Evolutionary conservation across 768 basidiomycete species (phyloP), one percentile per base, ranked within the genome.

Genomic region (Podaxis rugospora): DNA sequence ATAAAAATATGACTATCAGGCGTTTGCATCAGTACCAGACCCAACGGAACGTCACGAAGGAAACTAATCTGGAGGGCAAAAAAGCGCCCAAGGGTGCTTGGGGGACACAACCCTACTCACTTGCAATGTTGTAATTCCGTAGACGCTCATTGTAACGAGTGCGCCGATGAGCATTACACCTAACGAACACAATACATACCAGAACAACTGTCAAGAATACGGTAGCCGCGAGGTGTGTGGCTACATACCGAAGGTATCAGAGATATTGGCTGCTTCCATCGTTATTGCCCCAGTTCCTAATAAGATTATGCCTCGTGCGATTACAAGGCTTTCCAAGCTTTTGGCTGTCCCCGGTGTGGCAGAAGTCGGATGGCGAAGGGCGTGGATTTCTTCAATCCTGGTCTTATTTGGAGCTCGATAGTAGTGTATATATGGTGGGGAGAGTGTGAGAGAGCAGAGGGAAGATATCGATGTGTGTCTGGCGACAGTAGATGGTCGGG

Each of bases 91-190:
- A 51, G 37, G 35, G n/a, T 36, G 25, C 10, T 42, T 10, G 7
- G 16, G 16, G 42, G 23, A 1, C 14, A 35, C 52, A 36, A 18
- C 23, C 23, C 36, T 50, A 57, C 71, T 57, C 51, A 74, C 78
- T 70, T 79, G 79, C 25, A 80, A 67, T 13, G 74, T 76, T 1
- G 78, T 80, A 25, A 80, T 76, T 9, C 79, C 78, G 59, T 79
- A 80, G 58, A 79, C 62, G 42, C 68, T 65, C 75, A 75, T 75
- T 14, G 75, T 70, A 13, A 76, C 56, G 57, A 77, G 66, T 21
- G 70, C 69, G 13, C 75, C 77, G 36, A 76, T 69, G 57, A 78
- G 71, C 66, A 78, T 69, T 21, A 75, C 72, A 21, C 78, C 77
- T 76, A 36, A 3, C n/a, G 13, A 40, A 23, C 27, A 18, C 40